Evolutionary conservation across 2,329 filamentous ascomycete species (phyloP), one percentile per base, ranked within the genome.

Genomic region (Fusarium dimerum): DNA sequence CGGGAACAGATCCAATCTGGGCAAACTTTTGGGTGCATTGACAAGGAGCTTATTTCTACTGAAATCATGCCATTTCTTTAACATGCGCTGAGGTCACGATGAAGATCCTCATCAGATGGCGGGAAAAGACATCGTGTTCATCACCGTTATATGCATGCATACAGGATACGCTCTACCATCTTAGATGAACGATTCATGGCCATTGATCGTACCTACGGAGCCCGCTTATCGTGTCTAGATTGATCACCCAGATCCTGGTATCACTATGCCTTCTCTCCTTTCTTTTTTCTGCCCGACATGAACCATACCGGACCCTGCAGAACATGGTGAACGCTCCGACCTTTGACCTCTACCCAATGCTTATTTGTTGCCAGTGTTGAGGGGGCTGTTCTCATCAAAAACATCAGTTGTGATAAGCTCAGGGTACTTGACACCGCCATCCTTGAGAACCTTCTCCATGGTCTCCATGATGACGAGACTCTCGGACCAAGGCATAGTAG

Each of bases 401-500:
- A 83, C 76, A 58, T 81, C 78, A 11, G 75, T 81, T 12, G 81
- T 77, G 67, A 84, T 84, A 51, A 80, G 64, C 15, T 80, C 78
- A 2, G 82, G 80, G 63, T 84, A 84, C 57, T 67, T 57, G 45
- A 85, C 72, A 12, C 72, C 78, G 20, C 80, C 81, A 66, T 84
- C 79, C 65, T 69, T 73, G 60, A 84, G 71, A 20, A 76, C 77
- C 62, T 76, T 72, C 45, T 84, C 82, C 81, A 84, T 84, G 46
- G 77, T 75, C 68, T 92, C 87, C 91, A 96, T 96, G 57, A 96
- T 90, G 45, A 86, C 80, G 49, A 95, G 78, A 66, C 88, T 93
- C 79, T 96, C 92, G 43, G 83, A 79, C 77, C 84, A 83, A 17
- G 86, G 84, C 71, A 94, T 74, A 12, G 80, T 80, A 44, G 81